Conservation (phyloP, 306 rosid genomes). For the Quillaja saponaria region DNA sequence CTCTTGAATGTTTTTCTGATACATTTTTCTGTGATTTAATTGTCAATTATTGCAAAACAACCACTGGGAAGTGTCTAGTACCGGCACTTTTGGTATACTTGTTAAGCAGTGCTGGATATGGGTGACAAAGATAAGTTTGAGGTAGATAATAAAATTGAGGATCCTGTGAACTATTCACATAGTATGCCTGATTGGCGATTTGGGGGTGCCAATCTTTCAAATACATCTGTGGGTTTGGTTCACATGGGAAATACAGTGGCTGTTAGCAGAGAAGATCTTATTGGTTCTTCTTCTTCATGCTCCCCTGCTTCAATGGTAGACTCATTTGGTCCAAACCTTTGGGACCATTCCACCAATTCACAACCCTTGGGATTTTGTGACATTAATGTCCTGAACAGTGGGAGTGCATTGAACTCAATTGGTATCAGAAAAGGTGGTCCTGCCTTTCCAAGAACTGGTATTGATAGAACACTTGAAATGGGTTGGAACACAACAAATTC, state of each 20-base stretch:
- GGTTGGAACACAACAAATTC: slow-evolving; percentile 61
- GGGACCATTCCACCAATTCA: slow-evolving; percentile 61
- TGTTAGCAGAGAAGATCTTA: slow-evolving; percentile 54
- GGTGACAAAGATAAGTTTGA: slow-evolving; percentile 71
- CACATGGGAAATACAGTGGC: slow-evolving; percentile 44
- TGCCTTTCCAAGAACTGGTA: slow-evolving; percentile 48
- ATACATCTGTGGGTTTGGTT: slow-evolving; percentile 59
- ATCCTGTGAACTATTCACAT: slow-evolving; percentile 63
- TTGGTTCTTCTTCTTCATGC: slow-evolving; percentile 64
- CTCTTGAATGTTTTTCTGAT: slow-evolving; percentile 27
- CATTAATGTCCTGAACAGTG: slow-evolving; percentile 45
- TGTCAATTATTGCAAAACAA: slow-evolving; percentile 25
- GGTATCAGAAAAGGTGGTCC: slow-evolving; percentile 58
- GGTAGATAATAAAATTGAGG: slow-evolving; percentile 59
- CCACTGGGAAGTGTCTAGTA: slow-evolving; percentile 23
- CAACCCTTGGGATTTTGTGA: slow-evolving; percentile 69
- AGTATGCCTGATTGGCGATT: slow-evolving; percentile 76
- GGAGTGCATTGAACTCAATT: slow-evolving; percentile 39
- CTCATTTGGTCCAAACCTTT: slow-evolving; percentile 53
- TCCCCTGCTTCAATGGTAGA: slow-evolving; percentile 74
- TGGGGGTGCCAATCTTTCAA: slow-evolving; percentile 55
- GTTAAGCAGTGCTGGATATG: slow-evolving; percentile 58
- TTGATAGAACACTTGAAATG: slow-evolving; percentile 60
- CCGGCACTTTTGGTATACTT: slow-evolving; percentile 38
- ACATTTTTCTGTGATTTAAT: slow-evolving; percentile 25